phyloP scores from a whole-genome alignment of 2,329 filamentous ascomycete genomes.

The Pseudogymnoascus sp. region DNA sequence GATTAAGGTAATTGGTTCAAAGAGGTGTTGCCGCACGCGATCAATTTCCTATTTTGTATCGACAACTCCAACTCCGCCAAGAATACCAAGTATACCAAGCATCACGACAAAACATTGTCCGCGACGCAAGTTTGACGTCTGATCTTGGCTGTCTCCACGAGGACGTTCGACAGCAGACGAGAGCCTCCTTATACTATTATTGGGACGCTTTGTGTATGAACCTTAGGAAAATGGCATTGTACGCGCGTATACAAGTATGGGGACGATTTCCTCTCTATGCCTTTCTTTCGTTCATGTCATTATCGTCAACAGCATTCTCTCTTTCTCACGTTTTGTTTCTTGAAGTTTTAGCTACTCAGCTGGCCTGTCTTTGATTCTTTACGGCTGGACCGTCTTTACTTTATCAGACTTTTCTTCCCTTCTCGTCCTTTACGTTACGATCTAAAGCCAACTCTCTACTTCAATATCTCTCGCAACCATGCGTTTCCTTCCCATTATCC shows the following conservation, averaged over 20 bases:
- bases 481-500: slow-evolving; percentile 6
- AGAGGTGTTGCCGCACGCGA: background rate
- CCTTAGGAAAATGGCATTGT: background rate
- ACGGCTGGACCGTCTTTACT: slow-evolving; percentile 6
- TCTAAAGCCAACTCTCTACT: background rate
- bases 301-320: background rate
- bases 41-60: background rate
- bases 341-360: background rate
- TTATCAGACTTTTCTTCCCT: background rate
- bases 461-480: background rate
- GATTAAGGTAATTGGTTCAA: background rate
- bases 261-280: background rate
- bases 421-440: background rate
- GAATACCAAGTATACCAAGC: background rate
- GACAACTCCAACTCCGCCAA: background rate
- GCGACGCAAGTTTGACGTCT: background rate
- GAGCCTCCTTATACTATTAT: background rate
- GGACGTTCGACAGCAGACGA: background rate
- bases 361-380: slow-evolving; percentile 5
- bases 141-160: slow-evolving; percentile 2
- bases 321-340: background rate
- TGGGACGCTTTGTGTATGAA: background rate
- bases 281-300: background rate
- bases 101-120: background rate
- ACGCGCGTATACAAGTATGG: background rate